Conservation (phyloP, 2,329 filamentous ascomycete species). For the Penicillium palitans region DNA sequence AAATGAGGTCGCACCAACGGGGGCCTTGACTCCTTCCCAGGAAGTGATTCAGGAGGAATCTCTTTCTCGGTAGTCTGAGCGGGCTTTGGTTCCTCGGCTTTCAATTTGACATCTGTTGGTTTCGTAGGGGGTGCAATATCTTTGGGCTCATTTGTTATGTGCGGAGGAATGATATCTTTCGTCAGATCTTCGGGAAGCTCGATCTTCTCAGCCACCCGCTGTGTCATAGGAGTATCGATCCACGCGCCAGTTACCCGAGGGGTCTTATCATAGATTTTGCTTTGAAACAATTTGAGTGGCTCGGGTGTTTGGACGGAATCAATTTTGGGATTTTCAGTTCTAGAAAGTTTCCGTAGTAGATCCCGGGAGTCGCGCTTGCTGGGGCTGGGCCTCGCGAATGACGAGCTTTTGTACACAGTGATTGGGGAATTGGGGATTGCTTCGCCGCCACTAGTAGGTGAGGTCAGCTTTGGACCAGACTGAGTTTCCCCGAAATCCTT, state of each 20-base stretch:
- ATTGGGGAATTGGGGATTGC: slow-evolving; percentile 42
- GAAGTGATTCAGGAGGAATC: slow-evolving; percentile 2
- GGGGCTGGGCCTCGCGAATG: slow-evolving; percentile 31
- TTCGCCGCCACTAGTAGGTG: slow-evolving; percentile 26
- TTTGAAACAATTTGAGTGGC: slow-evolving; percentile 31
- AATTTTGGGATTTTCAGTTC: slow-evolving; percentile 39
- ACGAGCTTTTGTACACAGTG: slow-evolving; percentile 37
- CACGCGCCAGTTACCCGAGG: slow-evolving; percentile 49
- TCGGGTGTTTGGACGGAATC: slow-evolving; percentile 38
- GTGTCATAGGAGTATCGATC: slow-evolving; percentile 50
- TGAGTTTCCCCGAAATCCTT: slow-evolving; percentile 13
- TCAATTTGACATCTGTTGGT: not conserved
- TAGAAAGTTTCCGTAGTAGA: slow-evolving; percentile 45
- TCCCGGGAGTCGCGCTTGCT: slow-evolving; percentile 42
- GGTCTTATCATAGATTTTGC: slow-evolving; percentile 44
- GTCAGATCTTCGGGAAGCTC: slow-evolving; percentile 27
- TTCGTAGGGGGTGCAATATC: slow-evolving; percentile 9
- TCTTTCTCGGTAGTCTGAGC: not conserved
- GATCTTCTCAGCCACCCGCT: slow-evolving; percentile 26
- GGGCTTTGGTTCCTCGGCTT: not conserved
- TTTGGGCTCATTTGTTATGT: slow-evolving; percentile 12
- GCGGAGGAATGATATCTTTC: slow-evolving; percentile 28
- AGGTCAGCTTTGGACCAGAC: slow-evolving; percentile 15
- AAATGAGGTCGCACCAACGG: slow-evolving; percentile 39
- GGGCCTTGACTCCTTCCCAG: slow-evolving; percentile 21